A percentile compares a stretch with the other conserved stretches of the same genome.
Evolutionary conservation across 2,329 filamentous ascomycete species (phyloP).

Genomic region (Paraphaeosphaeria sporulosa): DNA sequence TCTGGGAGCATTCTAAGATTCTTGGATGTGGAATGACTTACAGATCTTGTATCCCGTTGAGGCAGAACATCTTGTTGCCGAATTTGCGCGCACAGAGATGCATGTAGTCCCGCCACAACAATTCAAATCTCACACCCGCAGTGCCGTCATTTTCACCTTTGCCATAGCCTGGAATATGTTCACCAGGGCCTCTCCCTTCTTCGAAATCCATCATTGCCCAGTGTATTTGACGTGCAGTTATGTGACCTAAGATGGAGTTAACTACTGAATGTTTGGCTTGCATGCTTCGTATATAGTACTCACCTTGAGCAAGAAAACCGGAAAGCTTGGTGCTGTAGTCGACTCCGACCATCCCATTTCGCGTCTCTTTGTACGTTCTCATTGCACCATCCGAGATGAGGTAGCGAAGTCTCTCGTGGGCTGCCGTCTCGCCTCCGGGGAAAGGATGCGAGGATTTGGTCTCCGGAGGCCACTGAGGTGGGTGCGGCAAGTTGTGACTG

Average conservation of each 20-base stretch:
- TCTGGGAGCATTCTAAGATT: too few relatives aligned
- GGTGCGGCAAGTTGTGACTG: conserved; percentile 56
- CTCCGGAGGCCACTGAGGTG: conserved; percentile 62
- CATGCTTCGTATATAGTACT: not conserved
- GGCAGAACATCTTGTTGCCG: conserved; percentile 67
- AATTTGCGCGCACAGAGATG: conserved; percentile 77
- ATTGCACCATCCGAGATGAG: conserved; percentile 69
- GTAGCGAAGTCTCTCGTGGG: conserved; percentile 65
- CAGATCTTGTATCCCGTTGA: conserved; percentile 68
- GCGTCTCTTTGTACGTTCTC: conserved; percentile 71
- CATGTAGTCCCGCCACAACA: conserved; percentile 84
- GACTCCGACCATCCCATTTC: conserved; percentile 73
- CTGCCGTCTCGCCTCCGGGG: conserved; percentile 70
- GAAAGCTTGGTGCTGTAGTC: conserved; percentile 82
- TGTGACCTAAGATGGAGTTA: conserved; percentile 55
- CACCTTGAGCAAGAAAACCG: conserved; percentile 71
- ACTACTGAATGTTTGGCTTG: not conserved
- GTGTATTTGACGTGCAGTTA: conserved; percentile 77
- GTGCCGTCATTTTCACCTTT: conserved; percentile 77
- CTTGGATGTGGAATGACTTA: conserved; percentile 12
- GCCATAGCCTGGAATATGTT: conserved; percentile 62
- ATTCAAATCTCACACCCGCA: conserved; percentile 72
- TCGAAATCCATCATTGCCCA: conserved; percentile 74
- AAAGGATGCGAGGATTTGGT: conserved; percentile 71
- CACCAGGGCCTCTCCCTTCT: conserved; percentile 59